These are phyloP conservation scores for Sugiyamaella mastotermitis DNA, from an alignment of 805 yeast species.

Conservation along the genomic window DNA sequence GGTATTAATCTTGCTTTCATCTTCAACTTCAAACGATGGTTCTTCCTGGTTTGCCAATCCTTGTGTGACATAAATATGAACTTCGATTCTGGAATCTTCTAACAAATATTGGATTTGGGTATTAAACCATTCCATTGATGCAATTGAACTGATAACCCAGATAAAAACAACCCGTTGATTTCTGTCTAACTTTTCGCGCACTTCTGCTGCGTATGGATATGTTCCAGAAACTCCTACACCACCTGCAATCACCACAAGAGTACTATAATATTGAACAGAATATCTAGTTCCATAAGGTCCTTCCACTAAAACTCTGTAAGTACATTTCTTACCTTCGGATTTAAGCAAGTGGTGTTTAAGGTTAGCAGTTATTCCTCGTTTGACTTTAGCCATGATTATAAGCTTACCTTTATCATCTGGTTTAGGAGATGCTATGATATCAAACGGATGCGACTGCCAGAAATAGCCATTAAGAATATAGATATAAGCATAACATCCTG, in stretches of 20 bases:
- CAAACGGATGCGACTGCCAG: conserved; percentile 76
- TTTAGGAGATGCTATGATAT: conserved; percentile 27
- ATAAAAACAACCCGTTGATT: conserved; percentile 21
- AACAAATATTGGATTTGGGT: conserved; percentile 23
- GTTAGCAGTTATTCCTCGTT: conserved; percentile 17
- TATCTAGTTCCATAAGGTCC: conserved; percentile 66
- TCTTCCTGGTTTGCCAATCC: too few species aligned
- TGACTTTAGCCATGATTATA: conserved; percentile 12
- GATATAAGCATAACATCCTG: conserved; percentile 54
- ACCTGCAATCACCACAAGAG: conserved; percentile 59
- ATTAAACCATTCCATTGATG: conserved; percentile 26
- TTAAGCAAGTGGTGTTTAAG: conserved; percentile 7
- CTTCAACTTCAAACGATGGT: conserved; percentile 1
- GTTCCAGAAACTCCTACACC: conserved; percentile 72
- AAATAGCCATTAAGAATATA: conserved; percentile 49
- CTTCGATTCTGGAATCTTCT: conserved; percentile 15
- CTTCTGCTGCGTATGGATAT: conserved; percentile 33
- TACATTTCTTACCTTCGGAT: conserved; percentile 9
- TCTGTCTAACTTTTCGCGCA: conserved; percentile 2
- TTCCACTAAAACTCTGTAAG: conserved; percentile 37
- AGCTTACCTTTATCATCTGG: conserved; percentile 13
- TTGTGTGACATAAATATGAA: not conserved
- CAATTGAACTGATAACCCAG: conserved; percentile 27
- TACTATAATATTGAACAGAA: conserved; percentile 45
- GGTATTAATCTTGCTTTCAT: not conserved